Percentiles rank a stretch among this genome's conserved stretches.
phyloP scores from a whole-genome alignment of 2,329 filamentous ascomycete species.

The Immersiporthe knoxdaviesiana region DNA sequence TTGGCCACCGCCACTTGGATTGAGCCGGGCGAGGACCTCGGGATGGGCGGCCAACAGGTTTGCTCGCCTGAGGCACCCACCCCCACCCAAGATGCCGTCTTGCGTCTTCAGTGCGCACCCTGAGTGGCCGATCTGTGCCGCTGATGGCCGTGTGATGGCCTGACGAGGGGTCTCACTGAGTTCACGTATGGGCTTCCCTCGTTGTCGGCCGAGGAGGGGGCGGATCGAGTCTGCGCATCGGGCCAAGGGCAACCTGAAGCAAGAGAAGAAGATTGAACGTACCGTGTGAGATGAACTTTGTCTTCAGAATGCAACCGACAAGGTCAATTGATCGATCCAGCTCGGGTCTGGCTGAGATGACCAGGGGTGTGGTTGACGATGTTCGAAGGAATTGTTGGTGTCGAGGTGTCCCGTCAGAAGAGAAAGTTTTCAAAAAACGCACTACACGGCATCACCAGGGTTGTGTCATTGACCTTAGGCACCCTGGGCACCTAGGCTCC shows the following conservation, averaged over 20 bases:
- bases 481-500: constrained; percentile 22
- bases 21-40: not conserved
- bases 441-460: constrained; percentile 28
- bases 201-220: not conserved
- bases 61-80: not conserved
- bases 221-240: not conserved
- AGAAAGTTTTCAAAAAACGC: constrained; percentile 28
- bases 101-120: not conserved
- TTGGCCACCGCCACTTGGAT: constrained; percentile 9
- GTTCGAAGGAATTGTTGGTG: constrained; percentile 8
- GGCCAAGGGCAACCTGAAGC: not conserved
- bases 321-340: constrained; percentile 7
- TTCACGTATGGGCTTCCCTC: not conserved
- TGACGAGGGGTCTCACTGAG: not conserved
- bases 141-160: not conserved
- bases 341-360: not conserved
- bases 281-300: not conserved
- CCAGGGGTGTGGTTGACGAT: constrained; percentile 2
- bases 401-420: constrained; percentile 15
- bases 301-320: not conserved
- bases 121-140: not conserved
- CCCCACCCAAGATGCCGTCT: not conserved
- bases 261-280: not conserved
- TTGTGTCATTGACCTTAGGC: constrained; percentile 11
- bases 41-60: not conserved